A percentile compares a stretch with the other conserved stretches of the same genome.
phyloP scores from a whole-genome alignment of 1,139 yeast genomes.

The Kazachstania sp. region DNA sequence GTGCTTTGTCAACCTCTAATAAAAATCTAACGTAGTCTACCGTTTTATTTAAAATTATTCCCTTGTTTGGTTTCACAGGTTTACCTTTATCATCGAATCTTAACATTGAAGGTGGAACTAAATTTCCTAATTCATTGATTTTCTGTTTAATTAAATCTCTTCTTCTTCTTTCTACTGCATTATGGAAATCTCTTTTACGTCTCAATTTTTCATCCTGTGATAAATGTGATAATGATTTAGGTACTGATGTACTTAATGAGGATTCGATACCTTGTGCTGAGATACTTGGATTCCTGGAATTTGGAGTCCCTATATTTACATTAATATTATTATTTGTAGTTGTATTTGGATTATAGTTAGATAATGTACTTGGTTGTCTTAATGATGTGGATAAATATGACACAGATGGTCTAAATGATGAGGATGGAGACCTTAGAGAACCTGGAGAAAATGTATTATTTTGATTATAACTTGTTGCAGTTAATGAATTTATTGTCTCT shows the following conservation, averaged over 20 bases:
- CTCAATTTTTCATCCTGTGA: slow-evolving; percentile 62
- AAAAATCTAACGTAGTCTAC: slow-evolving; percentile 61
- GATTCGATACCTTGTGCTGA: slow-evolving; percentile 5
- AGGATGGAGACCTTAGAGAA: slow-evolving; percentile 22
- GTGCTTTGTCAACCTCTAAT: slow-evolving; percentile 36
- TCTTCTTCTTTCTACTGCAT: slow-evolving; percentile 73
- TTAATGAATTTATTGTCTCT: slow-evolving; percentile 6
- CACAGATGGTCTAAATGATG: slow-evolving; percentile 21
- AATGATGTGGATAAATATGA: slow-evolving; percentile 23
- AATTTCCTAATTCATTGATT: slow-evolving; percentile 59
- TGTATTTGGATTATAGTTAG: not conserved
- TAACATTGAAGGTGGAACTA: slow-evolving; percentile 64
- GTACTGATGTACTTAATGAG: slow-evolving; percentile 14
- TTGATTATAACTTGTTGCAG: slow-evolving; percentile 4
- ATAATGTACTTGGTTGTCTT: slow-evolving; percentile 15
- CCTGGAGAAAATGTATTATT: slow-evolving; percentile 12
- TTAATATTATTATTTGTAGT: not conserved
- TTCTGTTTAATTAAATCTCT: slow-evolving; percentile 70
- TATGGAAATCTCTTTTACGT: slow-evolving; percentile 68
- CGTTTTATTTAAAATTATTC: slow-evolving; percentile 56
- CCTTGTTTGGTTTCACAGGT: slow-evolving; percentile 65
- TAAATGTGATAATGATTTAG: slow-evolving; percentile 29
- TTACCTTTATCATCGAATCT: slow-evolving; percentile 46
- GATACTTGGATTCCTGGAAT: slow-evolving; percentile 20
- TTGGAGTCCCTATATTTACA: slow-evolving; percentile 9